Base-by-base conservation (phyloP, 1,139 yeast genomes). In the Yamadazyma trypodendri region DNA sequence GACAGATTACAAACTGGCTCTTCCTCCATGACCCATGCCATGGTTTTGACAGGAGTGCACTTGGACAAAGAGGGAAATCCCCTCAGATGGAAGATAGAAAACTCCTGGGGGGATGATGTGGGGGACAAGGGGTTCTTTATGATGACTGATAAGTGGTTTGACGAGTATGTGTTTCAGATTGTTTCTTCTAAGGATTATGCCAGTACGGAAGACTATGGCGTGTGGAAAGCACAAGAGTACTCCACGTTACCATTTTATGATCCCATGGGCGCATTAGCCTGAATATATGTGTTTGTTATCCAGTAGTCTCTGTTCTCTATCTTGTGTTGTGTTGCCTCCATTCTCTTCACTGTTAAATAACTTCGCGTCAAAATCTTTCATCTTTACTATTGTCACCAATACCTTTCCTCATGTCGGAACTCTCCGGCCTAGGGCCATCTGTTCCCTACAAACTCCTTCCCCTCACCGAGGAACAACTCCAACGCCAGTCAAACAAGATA, bases 231-330 rank as follows among this genome's bases (percentile, higher is more conserved):
- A 33, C 72, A 75, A 47, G 69, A 75, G 27, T 82, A 77, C 43
- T 68, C 66, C 39, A 75, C 73, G 9, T 70, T 86, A 41, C 94
- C 94, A 32, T 81, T 79, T 41, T 85, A 84, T 72, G 95, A 86
- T 55, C 95, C 95, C 35, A 82, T 87, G 85, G 95, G 95, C 36
- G 84, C 94, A 2, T 68, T 86, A 44, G 95, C 95, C 24, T 65
- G 50, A 20, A 7, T 29, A 3, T n/a, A 15, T 18, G 23, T 12
- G 16, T 17, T 11, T 18, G 9, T 10, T 17, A 12, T 28, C 16
- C 17, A 28, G 21, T 27, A n/a, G n/a, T n/a, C n/a, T n/a, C n/a
- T n/a, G n/a, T n/a, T n/a, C n/a, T n/a, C n/a, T n/a, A n/a, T n/a
- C n/a, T n/a, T n/a, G n/a, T n/a, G n/a, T n/a, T n/a, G n/a, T n/a